These are phyloP conservation scores for Stromatinia cepivora DNA, from an alignment of 2,329 filamentous ascomycete genomes.

Conservation along the genomic window DNA sequence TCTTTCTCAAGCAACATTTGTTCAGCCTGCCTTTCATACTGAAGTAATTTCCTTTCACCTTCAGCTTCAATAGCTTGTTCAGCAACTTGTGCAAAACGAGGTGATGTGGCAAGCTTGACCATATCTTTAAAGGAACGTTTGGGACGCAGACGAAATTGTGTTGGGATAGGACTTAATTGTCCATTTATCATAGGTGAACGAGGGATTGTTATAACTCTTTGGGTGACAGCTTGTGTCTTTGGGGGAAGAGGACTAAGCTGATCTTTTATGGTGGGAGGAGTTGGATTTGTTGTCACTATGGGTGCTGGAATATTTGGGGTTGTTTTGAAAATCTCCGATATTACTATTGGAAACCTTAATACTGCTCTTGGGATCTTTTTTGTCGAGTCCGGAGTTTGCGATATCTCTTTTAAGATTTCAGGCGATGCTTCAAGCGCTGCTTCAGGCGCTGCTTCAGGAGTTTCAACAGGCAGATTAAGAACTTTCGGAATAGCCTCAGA, in stretches of 20 bases:
- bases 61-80: slow-evolving; percentile 23
- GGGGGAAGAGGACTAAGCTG: neutral
- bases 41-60: slow-evolving; percentile 21
- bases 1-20: slow-evolving; percentile 26
- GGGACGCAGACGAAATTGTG: slow-evolving; percentile 10
- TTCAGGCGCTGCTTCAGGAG: neutral
- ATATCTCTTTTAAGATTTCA: neutral
- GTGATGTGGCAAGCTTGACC: neutral
- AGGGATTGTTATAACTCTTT: neutral
- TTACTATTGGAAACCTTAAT: neutral
- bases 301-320: neutral
- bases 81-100: slow-evolving; percentile 15
- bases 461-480: neutral
- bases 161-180: neutral
- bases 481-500: neutral
- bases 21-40: slow-evolving; percentile 26
- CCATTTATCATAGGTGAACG: slow-evolving; percentile 10
- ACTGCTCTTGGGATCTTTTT: neutral
- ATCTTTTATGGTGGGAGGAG: neutral
- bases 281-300: neutral
- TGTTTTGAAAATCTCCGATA: neutral
- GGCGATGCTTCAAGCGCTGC: too few species aligned
- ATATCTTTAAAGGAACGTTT: slow-evolving; percentile 22
- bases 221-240: neutral
- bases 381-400: neutral